Conservation (phyloP, 2,329 filamentous ascomycete genomes). For the Pseudovirgaria hyperparasitica region DNA sequence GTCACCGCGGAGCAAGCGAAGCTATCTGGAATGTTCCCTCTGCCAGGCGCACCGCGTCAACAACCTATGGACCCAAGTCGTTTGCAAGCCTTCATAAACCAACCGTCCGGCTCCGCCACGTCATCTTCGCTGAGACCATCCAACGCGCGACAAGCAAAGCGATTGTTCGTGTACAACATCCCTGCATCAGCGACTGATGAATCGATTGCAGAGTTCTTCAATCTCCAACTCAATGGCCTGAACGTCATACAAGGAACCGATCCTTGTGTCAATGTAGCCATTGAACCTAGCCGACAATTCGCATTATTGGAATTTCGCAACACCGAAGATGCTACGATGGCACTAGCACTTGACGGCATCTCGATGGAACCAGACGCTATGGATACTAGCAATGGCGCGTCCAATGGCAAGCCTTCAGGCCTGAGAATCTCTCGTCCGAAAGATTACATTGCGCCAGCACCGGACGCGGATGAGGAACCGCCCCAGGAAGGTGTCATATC, state of each 20-base stretch:
- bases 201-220: slow-evolving; percentile 72
- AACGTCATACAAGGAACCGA: slow-evolving; percentile 79
- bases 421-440: slow-evolving; percentile 78
- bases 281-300: slow-evolving; percentile 67
- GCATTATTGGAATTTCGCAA: slow-evolving; percentile 86
- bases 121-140: slow-evolving; percentile 79
- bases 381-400: slow-evolving; percentile 39
- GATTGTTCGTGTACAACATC: slow-evolving; percentile 77
- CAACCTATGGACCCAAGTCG: slow-evolving; percentile 91
- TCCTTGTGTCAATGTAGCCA: slow-evolving; percentile 71
- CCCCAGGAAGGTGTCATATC: slow-evolving; percentile 68
- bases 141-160: slow-evolving; percentile 88
- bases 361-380: slow-evolving; percentile 74
- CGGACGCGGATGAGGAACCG: slow-evolving; percentile 56
- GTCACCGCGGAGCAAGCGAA: slow-evolving; percentile 98
- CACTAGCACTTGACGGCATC: slow-evolving; percentile 79
- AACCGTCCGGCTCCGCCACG: slow-evolving; percentile 58
- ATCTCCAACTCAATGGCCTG: slow-evolving; percentile 89
- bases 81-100: slow-evolving; percentile 90
- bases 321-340: slow-evolving; percentile 77
- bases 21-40: slow-evolving; percentile 95
- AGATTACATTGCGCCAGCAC: slow-evolving; percentile 86
- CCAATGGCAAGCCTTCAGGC: slow-evolving; percentile 41
- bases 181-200: slow-evolving; percentile 65
- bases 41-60: slow-evolving; percentile 87